phyloP scores from a whole-genome alignment of 306 rosid genomes.

The Dryas alaskensis region DNA sequence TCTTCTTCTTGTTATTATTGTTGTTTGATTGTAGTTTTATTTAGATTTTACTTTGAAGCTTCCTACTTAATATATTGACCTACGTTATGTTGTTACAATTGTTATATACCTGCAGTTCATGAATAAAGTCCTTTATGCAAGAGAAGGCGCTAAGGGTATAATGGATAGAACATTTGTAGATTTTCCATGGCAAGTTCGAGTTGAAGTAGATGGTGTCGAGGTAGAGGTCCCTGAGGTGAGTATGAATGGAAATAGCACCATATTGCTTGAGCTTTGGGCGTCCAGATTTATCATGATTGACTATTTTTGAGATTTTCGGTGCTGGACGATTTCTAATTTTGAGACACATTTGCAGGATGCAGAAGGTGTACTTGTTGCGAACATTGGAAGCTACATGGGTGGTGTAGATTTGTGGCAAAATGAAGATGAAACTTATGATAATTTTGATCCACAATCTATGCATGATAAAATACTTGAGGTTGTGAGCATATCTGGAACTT shows the following conservation, averaged over 20 bases:
- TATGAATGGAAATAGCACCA: constrained; percentile 13
- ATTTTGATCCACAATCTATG: constrained; percentile 96
- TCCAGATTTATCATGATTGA: neutral
- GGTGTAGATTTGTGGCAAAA: constrained; percentile 99
- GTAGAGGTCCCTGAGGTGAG: constrained; percentile 99
- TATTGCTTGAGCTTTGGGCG: neutral
- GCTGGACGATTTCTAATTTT: constrained; percentile 8
- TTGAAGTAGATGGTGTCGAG: constrained; percentile 94
- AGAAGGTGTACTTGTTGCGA: constrained; percentile 97
- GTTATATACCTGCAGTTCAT: constrained; percentile 70
- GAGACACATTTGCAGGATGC: constrained; percentile 64
- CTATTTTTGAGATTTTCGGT: neutral
- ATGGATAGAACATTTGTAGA: constrained; percentile 96
- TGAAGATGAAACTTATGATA: constrained; percentile 87
- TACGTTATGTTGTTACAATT: constrained; percentile 6
- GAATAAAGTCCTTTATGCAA: constrained; percentile 98
- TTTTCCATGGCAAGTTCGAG: constrained; percentile 90
- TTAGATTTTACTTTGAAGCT: neutral
- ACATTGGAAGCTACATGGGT: constrained; percentile 99
- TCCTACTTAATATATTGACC: neutral
- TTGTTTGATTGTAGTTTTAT: neutral
- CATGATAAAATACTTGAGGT: constrained; percentile 96
- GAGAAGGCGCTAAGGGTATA: constrained; percentile 96
- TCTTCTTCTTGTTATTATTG: neutral
- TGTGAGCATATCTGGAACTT: constrained; percentile 96